phyloP scores from a whole-genome alignment of 257 asterid genomes.

The Jasminum sambac region DNA sequence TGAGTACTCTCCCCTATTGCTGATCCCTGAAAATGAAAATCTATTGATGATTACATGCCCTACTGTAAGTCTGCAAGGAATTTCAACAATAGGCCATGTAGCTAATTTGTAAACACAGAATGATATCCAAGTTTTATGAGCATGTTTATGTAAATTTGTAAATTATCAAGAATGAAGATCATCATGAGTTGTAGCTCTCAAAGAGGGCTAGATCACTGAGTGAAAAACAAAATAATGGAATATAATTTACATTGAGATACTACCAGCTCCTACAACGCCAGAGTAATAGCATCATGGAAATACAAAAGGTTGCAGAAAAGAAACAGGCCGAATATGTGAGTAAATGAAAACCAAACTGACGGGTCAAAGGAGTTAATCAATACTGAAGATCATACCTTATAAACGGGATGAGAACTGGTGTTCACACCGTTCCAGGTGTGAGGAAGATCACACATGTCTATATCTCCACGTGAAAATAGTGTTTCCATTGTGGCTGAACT shows the following conservation, averaged over 20 bases:
- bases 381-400: slow-evolving; percentile 44
- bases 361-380: not conserved
- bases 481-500: slow-evolving; percentile 41
- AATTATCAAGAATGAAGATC: not conserved
- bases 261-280: not conserved
- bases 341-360: slow-evolving; percentile 1
- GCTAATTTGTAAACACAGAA: not conserved
- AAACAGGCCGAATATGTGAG: not conserved
- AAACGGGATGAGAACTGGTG: slow-evolving; percentile 44
- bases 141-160: not conserved
- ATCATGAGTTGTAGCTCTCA: not conserved
- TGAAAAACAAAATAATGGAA: not conserved
- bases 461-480: slow-evolving; percentile 38
- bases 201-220: not conserved
- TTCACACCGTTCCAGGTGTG: slow-evolving; percentile 44
- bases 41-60: not conserved
- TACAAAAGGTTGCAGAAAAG: not conserved
- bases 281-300: not conserved
- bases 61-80: not conserved
- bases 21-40: slow-evolving; percentile 52
- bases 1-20: slow-evolving; percentile 59
- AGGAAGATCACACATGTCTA: slow-evolving; percentile 36
- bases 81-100: not conserved
- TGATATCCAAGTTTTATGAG: not conserved
- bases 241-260: not conserved